Evolutionary conservation across 306 rosid genomes (phyloP).

Genomic region (Trifolium subterraneum): DNA sequence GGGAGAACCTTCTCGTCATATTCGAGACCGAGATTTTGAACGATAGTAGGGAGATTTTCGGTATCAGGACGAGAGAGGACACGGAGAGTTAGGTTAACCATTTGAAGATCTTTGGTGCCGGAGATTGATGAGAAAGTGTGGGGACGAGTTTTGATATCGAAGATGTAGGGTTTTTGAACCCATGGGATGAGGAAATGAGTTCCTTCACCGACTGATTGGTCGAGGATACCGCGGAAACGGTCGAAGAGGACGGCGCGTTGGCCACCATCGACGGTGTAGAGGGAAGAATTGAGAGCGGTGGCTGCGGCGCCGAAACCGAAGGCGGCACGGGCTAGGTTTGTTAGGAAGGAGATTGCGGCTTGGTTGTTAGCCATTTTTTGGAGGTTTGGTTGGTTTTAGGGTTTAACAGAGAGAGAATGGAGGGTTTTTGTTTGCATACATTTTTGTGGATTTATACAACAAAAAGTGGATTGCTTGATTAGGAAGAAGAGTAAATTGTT

Average conservation of each 20-base stretch:
- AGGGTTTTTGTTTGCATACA: not conserved
- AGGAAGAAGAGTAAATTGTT: no score
- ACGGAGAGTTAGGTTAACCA: constrained; percentile 85
- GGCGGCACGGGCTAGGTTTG: constrained; percentile 73
- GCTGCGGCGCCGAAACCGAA: constrained; percentile 70
- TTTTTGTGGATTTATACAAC: not conserved
- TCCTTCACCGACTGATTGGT: constrained; percentile 64
- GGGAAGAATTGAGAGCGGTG: constrained; percentile 58
- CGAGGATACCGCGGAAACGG: constrained; percentile 85
- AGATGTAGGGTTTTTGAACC: constrained; percentile 93
- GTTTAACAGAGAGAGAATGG: not conserved
- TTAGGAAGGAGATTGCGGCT: constrained; percentile 73
- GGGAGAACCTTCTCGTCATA: constrained; percentile 97
- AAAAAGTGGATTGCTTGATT: not conserved
- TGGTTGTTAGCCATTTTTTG: constrained; percentile 78
- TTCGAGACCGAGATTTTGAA: constrained; percentile 87
- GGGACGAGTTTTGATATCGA: constrained; percentile 85
- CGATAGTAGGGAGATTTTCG: constrained; percentile 64
- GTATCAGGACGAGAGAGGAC: constrained; percentile 87
- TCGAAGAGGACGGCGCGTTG: constrained; percentile 93
- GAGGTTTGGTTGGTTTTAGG: not conserved
- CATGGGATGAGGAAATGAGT: constrained; percentile 91
- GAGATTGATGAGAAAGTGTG: constrained; percentile 87
- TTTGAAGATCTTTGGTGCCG: constrained; percentile 91
- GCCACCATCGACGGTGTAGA: constrained; percentile 95